These are phyloP conservation scores for Circinella minor DNA, from an alignment of 371 early-diverging fungal species.

Conservation along the genomic window DNA sequence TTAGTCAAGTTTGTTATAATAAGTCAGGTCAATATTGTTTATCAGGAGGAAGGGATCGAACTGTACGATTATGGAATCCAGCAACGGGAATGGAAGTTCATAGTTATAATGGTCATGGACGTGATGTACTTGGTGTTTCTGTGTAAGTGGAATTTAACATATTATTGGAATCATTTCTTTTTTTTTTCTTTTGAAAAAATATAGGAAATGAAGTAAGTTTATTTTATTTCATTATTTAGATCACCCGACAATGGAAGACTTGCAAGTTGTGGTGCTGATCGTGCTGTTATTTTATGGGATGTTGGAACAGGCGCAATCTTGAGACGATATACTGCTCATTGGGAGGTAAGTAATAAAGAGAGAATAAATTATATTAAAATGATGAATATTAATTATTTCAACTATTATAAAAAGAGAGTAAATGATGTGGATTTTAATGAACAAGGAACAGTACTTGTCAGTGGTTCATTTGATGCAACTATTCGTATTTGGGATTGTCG, in stretches of 20 bases:
- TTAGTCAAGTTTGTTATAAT: slow-evolving; percentile 72
- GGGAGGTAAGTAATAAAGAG: slow-evolving; percentile 53
- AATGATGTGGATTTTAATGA: slow-evolving; percentile 84
- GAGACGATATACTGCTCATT: slow-evolving; percentile 82
- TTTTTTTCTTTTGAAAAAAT: neutral
- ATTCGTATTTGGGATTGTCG: slow-evolving; percentile 90
- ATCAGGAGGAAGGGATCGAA: slow-evolving; percentile 82
- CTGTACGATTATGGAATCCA: slow-evolving; percentile 85
- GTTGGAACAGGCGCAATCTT: slow-evolving; percentile 75
- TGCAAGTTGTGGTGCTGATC: slow-evolving; percentile 86
- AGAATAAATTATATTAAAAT: neutral
- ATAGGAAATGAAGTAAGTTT: neutral
- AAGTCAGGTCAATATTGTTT: slow-evolving; percentile 73
- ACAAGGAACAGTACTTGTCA: slow-evolving; percentile 80
- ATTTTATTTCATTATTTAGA: slow-evolving; percentile 26
- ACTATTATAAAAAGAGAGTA: slow-evolving; percentile 56
- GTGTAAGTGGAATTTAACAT: slow-evolving; percentile 48
- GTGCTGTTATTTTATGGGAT: slow-evolving; percentile 86
- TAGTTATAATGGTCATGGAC: slow-evolving; percentile 86
- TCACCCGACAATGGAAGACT: slow-evolving; percentile 79
- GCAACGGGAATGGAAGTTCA: slow-evolving; percentile 70
- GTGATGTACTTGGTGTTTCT: slow-evolving; percentile 81
- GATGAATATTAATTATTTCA: neutral
- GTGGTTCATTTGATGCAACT: slow-evolving; percentile 90
- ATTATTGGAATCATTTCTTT: neutral